phyloP scores from a whole-genome alignment of 495 filamentous ascomycete genomes.

The Wilcoxina mikolae region DNA sequence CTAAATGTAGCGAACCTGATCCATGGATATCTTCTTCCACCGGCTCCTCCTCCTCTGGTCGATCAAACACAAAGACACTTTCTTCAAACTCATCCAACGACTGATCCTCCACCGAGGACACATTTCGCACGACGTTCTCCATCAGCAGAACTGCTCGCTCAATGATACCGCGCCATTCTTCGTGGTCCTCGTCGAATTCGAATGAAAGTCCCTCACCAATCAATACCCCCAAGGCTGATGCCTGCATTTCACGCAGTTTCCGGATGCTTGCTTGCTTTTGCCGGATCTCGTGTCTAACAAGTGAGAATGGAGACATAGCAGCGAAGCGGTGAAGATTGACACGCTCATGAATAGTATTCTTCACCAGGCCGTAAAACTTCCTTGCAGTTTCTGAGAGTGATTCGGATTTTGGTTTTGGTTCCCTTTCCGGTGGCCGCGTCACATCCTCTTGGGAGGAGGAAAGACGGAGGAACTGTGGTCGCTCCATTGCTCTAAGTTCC shows the following conservation, averaged over 20 bases:
- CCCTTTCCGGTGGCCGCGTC: conserved; percentile 6
- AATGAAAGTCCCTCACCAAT: conserved; percentile 67
- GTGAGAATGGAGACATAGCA: conserved; percentile 54
- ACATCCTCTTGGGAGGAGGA: conserved; percentile 1
- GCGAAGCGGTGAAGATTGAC: conserved; percentile 41
- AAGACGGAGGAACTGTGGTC: conserved; percentile 13
- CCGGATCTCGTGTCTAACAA: conserved; percentile 53
- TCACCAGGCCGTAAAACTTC: conserved; percentile 68
- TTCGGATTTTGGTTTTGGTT: conserved; percentile 11
- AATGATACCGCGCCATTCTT: conserved; percentile 58
- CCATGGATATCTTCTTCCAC: not conserved
- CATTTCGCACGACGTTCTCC: conserved; percentile 56
- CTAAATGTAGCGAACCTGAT: not conserved
- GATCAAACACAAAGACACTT: conserved; percentile 42
- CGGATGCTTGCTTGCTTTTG: conserved; percentile 52
- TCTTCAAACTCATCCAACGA: conserved; percentile 58
- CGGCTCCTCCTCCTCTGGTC: conserved; percentile 25
- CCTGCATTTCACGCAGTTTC: conserved; percentile 56
- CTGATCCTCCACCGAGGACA: conserved; percentile 38
- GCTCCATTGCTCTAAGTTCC: conserved; percentile 28
- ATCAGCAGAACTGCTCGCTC: conserved; percentile 62
- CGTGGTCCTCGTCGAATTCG: conserved; percentile 32
- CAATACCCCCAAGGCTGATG: conserved; percentile 73
- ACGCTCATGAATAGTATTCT: conserved; percentile 49
- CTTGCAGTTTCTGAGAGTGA: conserved; percentile 45